Evolutionary conservation across 495 filamentous ascomycete genomes (phyloP).

Genomic region (Penicillium mononematosum): DNA sequence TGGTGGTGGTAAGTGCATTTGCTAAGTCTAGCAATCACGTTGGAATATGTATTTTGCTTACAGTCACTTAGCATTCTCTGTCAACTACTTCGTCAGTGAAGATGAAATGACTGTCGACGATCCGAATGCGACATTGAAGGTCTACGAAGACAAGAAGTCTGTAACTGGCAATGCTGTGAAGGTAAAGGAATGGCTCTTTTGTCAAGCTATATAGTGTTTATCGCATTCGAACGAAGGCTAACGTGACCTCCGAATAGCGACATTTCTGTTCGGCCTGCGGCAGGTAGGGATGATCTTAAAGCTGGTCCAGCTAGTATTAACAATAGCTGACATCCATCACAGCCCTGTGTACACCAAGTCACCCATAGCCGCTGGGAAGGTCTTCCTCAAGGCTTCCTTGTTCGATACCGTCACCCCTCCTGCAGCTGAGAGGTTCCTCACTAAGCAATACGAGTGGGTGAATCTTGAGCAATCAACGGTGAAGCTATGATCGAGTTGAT

Average conservation of each 20-base stretch:
- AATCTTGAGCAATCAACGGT: neutral
- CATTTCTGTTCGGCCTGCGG: conserved; percentile 34
- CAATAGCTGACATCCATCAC: neutral
- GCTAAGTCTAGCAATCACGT: neutral
- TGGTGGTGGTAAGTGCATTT: conserved; percentile 18
- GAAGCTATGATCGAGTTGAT: neutral
- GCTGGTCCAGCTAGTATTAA: neutral
- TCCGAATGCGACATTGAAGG: conserved; percentile 10
- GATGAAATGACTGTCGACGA: conserved; percentile 26
- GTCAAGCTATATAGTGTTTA: neutral
- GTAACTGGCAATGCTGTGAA: conserved; percentile 16
- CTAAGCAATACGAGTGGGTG: conserved; percentile 16
- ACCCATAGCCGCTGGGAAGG: conserved; percentile 21
- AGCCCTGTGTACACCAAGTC: conserved; percentile 24
- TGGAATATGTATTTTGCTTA: neutral
- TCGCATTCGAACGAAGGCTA: neutral
- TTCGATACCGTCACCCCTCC: conserved; percentile 25
- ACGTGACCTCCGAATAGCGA: conserved; percentile 15
- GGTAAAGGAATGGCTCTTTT: conserved; percentile 9
- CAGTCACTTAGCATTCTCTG: conserved; percentile 24
- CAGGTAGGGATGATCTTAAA: conserved; percentile 18
- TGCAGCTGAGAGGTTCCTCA: conserved; percentile 18
- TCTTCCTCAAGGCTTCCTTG: conserved; percentile 28
- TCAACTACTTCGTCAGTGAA: conserved; percentile 26
- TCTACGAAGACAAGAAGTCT: conserved; percentile 23